A percentile compares a stretch with the other conserved stretches of the same genome.
These are phyloP conservation scores for Hanseniaspora taiwanica DNA, from an alignment of 805 yeast species.

Conservation along the genomic window DNA sequence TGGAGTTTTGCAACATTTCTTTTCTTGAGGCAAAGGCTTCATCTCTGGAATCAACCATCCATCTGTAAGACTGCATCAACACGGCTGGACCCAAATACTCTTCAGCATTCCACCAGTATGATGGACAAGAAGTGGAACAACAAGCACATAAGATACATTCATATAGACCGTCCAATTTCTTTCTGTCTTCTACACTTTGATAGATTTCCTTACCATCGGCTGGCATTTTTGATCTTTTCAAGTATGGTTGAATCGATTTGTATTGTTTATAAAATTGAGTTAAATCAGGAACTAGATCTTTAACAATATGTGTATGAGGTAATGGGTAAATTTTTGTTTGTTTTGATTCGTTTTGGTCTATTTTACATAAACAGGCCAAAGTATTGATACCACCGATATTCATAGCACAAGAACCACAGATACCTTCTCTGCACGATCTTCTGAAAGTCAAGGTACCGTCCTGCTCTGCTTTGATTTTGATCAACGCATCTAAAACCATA, in stretches of 20 bases:
- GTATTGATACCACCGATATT: constrained; percentile 97
- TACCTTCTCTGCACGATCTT: constrained; percentile 98
- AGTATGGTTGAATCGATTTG: constrained; percentile 92
- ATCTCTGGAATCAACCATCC: constrained; percentile 97
- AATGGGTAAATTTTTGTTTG: constrained; percentile 85
- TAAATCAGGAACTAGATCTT: constrained; percentile 94
- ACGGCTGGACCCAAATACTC: constrained; percentile 98
- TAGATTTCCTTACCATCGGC: constrained; percentile 86
- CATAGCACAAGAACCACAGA: constrained; percentile 99
- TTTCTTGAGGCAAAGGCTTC: constrained; percentile 72
- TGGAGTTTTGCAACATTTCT: constrained; percentile 86
- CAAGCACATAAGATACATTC: constrained; percentile 98
- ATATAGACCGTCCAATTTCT: constrained; percentile 90
- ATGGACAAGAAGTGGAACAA: constrained; percentile 97
- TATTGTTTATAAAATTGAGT: constrained; percentile 97
- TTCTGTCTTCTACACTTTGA: constrained; percentile 86
- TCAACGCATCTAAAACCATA: constrained; percentile 89
- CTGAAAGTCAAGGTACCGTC: constrained; percentile 92
- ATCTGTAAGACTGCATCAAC: constrained; percentile 96
- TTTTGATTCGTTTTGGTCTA: constrained; percentile 65
- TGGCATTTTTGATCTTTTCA: constrained; percentile 68
- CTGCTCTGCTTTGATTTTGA: constrained; percentile 93
- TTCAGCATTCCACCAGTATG: constrained; percentile 99
- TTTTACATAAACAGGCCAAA: constrained; percentile 89
- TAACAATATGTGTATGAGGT: constrained; percentile 96